Conservation (phyloP, 805 yeast species). For the Wickerhamomyces strasburgensis region DNA sequence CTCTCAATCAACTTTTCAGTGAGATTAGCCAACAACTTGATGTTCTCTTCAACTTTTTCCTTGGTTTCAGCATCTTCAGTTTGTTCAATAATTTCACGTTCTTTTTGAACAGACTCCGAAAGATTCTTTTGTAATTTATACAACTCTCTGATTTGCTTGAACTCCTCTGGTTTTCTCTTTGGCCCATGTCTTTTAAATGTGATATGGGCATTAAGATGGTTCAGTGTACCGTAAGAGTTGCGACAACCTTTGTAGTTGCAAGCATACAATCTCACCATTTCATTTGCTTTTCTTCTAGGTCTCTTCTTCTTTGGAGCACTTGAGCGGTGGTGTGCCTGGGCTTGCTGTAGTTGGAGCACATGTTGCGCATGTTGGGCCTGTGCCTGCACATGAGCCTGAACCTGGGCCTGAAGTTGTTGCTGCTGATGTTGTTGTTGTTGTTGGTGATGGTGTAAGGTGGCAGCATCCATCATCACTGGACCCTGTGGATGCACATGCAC, state of each 20-base stretch:
- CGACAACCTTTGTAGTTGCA: slow-evolving; percentile 44
- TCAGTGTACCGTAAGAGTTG: slow-evolving; percentile 56
- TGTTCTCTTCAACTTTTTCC: slow-evolving; percentile 7
- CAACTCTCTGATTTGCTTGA: slow-evolving; percentile 43
- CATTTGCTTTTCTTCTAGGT: slow-evolving; percentile 49
- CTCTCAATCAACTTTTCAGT: slow-evolving; percentile 13
- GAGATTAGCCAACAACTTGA: slow-evolving; percentile 13
- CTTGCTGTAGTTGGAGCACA: not conserved
- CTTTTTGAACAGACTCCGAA: slow-evolving; percentile 28
- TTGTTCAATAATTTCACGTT: too few relatives aligned
- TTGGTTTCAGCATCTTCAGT: slow-evolving; percentile 1
- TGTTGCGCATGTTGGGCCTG: slow-evolving; percentile 3
- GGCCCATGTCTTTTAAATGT: slow-evolving; percentile 48
- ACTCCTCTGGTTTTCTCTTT: slow-evolving; percentile 51
- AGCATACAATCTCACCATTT: slow-evolving; percentile 48
- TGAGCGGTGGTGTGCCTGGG: not conserved
- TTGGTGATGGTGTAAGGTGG: not conserved
- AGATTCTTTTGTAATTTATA: slow-evolving; percentile 36
- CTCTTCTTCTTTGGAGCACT: slow-evolving; percentile 37
- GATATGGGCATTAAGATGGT: slow-evolving; percentile 55
- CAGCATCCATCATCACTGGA: not conserved
- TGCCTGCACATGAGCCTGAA: too few relatives aligned
- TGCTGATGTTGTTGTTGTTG: not conserved
- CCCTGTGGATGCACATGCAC: not conserved
- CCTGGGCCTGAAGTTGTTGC: not conserved